A percentile compares a stretch with the other conserved stretches of the same genome.
Evolutionary conservation across 495 filamentous ascomycete species (phyloP).

Genomic region (Amorphotheca resinae): DNA sequence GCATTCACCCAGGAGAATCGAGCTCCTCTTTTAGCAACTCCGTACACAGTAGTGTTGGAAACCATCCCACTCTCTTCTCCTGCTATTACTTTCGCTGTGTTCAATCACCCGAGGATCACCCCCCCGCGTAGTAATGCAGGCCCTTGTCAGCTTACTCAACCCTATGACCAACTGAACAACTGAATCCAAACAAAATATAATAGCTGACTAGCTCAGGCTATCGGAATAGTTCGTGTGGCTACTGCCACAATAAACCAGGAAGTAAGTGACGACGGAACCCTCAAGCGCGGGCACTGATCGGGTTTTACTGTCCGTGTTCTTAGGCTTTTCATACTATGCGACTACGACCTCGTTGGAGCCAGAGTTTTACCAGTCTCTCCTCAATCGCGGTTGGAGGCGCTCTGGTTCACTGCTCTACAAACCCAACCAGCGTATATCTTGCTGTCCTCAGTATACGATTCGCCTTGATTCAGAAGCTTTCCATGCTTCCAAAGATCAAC

Average conservation of each 20-base stretch:
- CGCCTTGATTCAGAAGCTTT: conserved; percentile 63
- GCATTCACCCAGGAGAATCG: no score
- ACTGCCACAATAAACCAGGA: conserved; percentile 13
- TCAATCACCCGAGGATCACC: no score
- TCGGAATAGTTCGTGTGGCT: conserved; percentile 17
- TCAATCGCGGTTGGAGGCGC: conserved; percentile 86
- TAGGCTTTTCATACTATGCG: conserved; percentile 80
- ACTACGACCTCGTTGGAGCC: conserved; percentile 53
- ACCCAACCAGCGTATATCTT: conserved; percentile 68
- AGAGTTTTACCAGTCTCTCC: conserved; percentile 63
- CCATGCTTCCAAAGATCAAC: conserved; percentile 65
- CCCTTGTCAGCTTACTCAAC: no score
- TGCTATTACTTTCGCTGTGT: no score
- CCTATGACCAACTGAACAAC: no score
- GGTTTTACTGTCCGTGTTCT: conserved; percentile 12
- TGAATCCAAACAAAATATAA: no score
- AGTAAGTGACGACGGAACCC: conserved; percentile 14
- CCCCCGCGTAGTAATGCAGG: no score
- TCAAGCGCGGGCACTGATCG: conserved; percentile 1
- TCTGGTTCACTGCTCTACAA: conserved; percentile 81
- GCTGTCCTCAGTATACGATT: conserved; percentile 93
- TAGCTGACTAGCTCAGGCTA: conserved; percentile 18
- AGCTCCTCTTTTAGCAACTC: no score
- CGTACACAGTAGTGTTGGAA: no score
- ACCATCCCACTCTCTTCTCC: no score